phyloP scores from a whole-genome alignment of 169 alveolate genomes.

The Hepatocystis sp. region DNA sequence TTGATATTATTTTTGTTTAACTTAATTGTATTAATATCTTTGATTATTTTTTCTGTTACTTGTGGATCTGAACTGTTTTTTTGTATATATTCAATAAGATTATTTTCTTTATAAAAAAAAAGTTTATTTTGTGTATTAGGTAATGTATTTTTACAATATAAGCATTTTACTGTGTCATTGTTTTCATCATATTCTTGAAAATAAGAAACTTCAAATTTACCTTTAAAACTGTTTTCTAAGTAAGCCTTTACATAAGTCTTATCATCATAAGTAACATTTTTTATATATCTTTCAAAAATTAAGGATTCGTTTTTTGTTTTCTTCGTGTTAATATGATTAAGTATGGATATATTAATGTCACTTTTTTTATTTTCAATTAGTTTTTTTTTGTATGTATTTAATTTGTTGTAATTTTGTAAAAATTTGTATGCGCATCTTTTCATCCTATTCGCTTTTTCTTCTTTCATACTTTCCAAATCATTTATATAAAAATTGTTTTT shows the following conservation, averaged over 20 bases:
- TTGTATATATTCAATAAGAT: conserved; percentile 13
- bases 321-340: not conserved
- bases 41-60: conserved; percentile 1
- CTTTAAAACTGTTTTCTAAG: conserved; percentile 47
- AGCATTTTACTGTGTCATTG: conserved; percentile 10
- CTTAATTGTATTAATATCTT: conserved; percentile 19
- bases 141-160: conserved; percentile 20
- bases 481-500: conserved; percentile 34
- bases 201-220: conserved; percentile 37
- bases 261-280: conserved; percentile 8
- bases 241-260: conserved; percentile 54
- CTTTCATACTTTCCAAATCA: conserved; percentile 4
- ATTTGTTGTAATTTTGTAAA: conserved; percentile 29
- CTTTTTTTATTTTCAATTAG: conserved; percentile 59
- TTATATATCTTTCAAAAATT: conserved; percentile 49
- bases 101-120: conserved; percentile 10
- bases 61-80: conserved; percentile 14
- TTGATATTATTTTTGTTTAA: conserved; percentile 17
- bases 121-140: not conserved
- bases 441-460: not conserved
- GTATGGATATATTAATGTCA: conserved; percentile 23
- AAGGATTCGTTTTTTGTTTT: conserved; percentile 3
- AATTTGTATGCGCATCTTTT: conserved; percentile 37
- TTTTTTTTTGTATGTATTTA: conserved; percentile 28
- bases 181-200: conserved; percentile 34